phyloP scores from a whole-genome alignment of 352 stramenopile species.

The Phytophthora hybrid region DNA sequence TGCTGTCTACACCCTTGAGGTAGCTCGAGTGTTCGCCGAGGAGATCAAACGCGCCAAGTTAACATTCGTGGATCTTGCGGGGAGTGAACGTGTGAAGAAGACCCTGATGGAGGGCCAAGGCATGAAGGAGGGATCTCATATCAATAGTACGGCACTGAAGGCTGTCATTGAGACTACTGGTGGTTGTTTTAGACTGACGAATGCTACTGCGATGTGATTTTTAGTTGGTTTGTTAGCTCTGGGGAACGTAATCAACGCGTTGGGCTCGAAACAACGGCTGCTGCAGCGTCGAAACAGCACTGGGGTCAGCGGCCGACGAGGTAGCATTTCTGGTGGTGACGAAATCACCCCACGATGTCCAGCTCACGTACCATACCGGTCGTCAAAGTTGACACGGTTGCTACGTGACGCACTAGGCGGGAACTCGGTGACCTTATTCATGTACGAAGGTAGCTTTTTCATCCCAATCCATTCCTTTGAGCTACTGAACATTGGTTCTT shows the following conservation, averaged over 20 bases:
- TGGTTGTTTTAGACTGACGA: slow-evolving; percentile 4
- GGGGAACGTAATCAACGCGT: slow-evolving; percentile 87
- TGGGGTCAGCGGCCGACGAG: slow-evolving; percentile 15
- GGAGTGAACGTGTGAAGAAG: slow-evolving; percentile 84
- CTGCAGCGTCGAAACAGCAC: slow-evolving; percentile 43
- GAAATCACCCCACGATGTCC: neutral
- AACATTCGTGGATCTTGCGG: slow-evolving; percentile 88
- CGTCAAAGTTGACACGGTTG: slow-evolving; percentile 86
- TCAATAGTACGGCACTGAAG: slow-evolving; percentile 53
- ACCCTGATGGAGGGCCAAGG: slow-evolving; percentile 76
- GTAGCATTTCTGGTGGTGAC: neutral
- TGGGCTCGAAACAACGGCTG: slow-evolving; percentile 64
- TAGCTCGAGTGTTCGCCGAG: slow-evolving; percentile 46
- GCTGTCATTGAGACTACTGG: neutral
- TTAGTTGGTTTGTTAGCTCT: slow-evolving; percentile 75
- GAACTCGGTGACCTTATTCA: slow-evolving; percentile 87
- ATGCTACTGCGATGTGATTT: neutral
- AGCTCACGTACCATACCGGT: slow-evolving; percentile 76
- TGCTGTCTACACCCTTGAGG: slow-evolving; percentile 82
- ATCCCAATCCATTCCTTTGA: neutral
- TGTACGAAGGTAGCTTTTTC: slow-evolving; percentile 47
- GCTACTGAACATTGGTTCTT: neutral
- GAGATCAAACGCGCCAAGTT: slow-evolving; percentile 46
- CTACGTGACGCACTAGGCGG: slow-evolving; percentile 83
- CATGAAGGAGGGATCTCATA: slow-evolving; percentile 91